Evolutionary conservation across 2,329 filamentous ascomycete genomes (phyloP).

Genomic region (Plenodomus lindquistii): DNA sequence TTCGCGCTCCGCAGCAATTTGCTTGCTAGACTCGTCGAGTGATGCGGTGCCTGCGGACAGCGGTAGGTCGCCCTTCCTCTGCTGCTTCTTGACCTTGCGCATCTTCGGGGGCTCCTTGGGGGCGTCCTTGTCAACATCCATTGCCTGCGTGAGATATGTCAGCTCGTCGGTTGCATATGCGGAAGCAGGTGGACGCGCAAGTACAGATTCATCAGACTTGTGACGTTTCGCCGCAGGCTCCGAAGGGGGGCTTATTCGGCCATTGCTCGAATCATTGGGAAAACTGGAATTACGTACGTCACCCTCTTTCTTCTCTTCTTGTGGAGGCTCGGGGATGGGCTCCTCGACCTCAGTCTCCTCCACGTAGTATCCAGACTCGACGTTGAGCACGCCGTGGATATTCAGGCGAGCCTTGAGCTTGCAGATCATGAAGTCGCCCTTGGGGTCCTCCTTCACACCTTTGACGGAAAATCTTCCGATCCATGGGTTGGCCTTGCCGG

Average conservation of each 20-base stretch:
- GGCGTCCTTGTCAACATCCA: conserved; percentile 47
- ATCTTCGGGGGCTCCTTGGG: conserved; percentile 67
- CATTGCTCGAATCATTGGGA: conserved; percentile 25
- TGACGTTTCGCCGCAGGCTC: conserved; percentile 39
- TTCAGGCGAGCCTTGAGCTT: conserved; percentile 98
- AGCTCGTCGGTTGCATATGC: conserved; percentile 26
- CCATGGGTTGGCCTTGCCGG: conserved; percentile 90
- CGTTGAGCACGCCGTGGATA: conserved; percentile 92
- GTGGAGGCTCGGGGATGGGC: conserved; percentile 72
- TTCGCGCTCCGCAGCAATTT: conserved; percentile 77
- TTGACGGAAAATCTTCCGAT: conserved; percentile 98
- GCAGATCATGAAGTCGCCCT: conserved; percentile 99
- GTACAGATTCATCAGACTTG: conserved; percentile 30
- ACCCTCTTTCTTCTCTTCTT: conserved; percentile 63
- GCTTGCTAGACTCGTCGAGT: conserved; percentile 70
- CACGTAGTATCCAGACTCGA: conserved; percentile 96
- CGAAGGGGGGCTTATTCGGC: conserved; percentile 17
- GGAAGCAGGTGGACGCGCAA: conserved; percentile 33
- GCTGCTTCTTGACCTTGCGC: conserved; percentile 98
- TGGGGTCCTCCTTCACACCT: conserved; percentile 88
- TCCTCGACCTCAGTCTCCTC: conserved; percentile 98
- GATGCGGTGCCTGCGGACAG: conserved; percentile 82
- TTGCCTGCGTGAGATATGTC: conserved; percentile 38
- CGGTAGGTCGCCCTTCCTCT: conserved; percentile 93
- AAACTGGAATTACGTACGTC: conserved; percentile 64